These are phyloP conservation scores for Urostyla sp. DNA, from an alignment of 73 alveolate genomes.

Conservation along the genomic window DNA sequence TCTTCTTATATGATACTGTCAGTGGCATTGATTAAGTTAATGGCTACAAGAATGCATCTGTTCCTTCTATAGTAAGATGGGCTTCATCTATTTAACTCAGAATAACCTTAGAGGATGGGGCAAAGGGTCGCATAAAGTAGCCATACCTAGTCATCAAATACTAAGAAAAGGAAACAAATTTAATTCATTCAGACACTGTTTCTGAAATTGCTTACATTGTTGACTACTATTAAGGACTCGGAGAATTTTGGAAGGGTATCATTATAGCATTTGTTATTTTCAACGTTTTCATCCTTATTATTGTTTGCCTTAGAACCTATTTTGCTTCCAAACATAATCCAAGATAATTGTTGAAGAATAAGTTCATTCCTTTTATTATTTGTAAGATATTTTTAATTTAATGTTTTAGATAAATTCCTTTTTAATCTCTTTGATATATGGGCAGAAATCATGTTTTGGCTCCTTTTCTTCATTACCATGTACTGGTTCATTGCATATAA, in stretches of 20 bases:
- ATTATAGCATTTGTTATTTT: slow-evolving; percentile 65
- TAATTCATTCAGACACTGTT: slow-evolving; percentile 20
- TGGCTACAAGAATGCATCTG: slow-evolving; percentile 52
- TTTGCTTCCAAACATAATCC: slow-evolving; percentile 78
- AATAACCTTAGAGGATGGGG: slow-evolving; percentile 56
- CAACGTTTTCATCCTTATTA: slow-evolving; percentile 55
- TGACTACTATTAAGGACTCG: slow-evolving; percentile 76
- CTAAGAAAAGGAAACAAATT: slow-evolving; percentile 18
- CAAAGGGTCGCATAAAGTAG: slow-evolving; percentile 63
- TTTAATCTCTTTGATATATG: slow-evolving; percentile 59
- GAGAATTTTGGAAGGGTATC: slow-evolving; percentile 65
- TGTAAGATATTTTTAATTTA: too few species aligned
- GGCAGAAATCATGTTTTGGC: slow-evolving; percentile 80
- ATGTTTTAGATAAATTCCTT: too few species aligned
- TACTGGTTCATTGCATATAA: slow-evolving; percentile 85
- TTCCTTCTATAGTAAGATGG: slow-evolving; percentile 73
- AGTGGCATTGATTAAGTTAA: slow-evolving; percentile 73
- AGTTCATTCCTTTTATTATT: slow-evolving; percentile 39
- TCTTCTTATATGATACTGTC: slow-evolving; percentile 74
- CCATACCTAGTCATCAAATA: slow-evolving; percentile 73
- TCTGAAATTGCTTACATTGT: slow-evolving; percentile 60
- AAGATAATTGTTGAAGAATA: slow-evolving; percentile 45
- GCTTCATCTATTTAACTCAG: slow-evolving; percentile 58
- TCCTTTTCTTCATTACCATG: slow-evolving; percentile 71
- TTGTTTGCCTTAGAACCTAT: slow-evolving; percentile 57